A percentile compares a stretch with the other conserved stretches of the same genome.
phyloP scores from a whole-genome alignment of 1,284 basidiomycete genomes.

The Termitomyces sp. region DNA sequence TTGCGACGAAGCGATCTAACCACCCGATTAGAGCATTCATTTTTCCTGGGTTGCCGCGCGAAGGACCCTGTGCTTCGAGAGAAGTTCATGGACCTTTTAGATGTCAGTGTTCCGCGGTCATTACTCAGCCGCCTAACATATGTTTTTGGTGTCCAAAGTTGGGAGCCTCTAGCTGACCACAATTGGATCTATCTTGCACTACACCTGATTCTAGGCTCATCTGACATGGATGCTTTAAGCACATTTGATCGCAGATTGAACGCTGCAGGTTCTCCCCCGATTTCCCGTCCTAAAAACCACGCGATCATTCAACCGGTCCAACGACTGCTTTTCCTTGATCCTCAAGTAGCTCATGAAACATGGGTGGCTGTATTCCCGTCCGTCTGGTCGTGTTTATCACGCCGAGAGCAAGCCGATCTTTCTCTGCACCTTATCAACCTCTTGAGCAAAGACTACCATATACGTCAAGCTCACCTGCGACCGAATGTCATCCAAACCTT shows the following conservation, averaged over 20 bases:
- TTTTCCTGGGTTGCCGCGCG: conserved; percentile 88
- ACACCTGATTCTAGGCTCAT: conserved; percentile 82
- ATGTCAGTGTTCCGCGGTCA: conserved; percentile 82
- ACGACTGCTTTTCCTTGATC: conserved; percentile 80
- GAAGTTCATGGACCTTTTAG: conserved; percentile 88
- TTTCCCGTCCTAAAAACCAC: conserved; percentile 48
- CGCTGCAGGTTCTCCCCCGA: conserved; percentile 29
- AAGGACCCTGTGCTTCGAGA: conserved; percentile 78
- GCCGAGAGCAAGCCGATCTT: conserved; percentile 86
- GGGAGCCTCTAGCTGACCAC: conserved; percentile 90
- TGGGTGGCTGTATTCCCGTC: conserved; percentile 92
- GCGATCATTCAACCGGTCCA: conserved; percentile 76
- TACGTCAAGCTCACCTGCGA: conserved; percentile 84
- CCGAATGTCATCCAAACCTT: conserved; percentile 95
- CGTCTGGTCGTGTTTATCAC: conserved; percentile 83
- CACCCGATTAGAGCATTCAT: conserved; percentile 88
- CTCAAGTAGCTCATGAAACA: conserved; percentile 71
- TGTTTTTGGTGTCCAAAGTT: conserved; percentile 90
- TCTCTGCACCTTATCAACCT: conserved; percentile 89
- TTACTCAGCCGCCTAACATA: conserved; percentile 84
- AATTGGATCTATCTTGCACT: conserved; percentile 96
- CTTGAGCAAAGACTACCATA: conserved; percentile 91
- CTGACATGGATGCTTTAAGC: conserved; percentile 60
- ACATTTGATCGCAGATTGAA: conserved; percentile 35
- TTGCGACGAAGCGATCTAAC: conserved; percentile 93